A percentile compares a stretch with the other conserved stretches of the same genome.
Conservation (phyloP, 1,139 yeast species). For the Candida sp. region DNA sequence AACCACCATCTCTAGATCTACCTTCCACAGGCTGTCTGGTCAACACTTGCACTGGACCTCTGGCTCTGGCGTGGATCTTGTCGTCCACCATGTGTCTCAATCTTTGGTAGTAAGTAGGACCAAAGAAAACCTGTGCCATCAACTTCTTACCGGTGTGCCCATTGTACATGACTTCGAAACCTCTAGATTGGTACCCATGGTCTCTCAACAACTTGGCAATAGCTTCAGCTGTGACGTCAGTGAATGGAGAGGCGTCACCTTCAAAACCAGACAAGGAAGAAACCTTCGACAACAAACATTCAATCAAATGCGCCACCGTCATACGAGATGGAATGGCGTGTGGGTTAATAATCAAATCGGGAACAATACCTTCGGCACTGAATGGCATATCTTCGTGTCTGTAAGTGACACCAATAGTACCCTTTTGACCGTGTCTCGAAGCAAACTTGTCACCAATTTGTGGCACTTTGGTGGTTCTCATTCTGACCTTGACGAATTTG, state of each 20-base stretch:
- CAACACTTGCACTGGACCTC: constrained; percentile 98
- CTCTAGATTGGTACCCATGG: constrained; percentile 98
- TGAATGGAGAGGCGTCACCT: constrained; percentile 99
- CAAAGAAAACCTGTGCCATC: constrained; percentile 98
- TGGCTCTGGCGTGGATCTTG: constrained; percentile 99
- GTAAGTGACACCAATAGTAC: constrained; percentile 99
- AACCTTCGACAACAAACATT: constrained; percentile 94
- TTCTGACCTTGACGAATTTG: constrained; percentile 96
- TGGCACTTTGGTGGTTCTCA: constrained; percentile 98
- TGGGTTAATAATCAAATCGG: constrained; percentile 96
- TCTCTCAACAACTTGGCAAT: constrained; percentile 90
- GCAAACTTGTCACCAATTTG: constrained; percentile 99
- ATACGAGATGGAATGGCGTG: constrained; percentile 99
- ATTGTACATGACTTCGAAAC: constrained; percentile 97
- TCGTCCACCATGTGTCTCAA: constrained; percentile 99
- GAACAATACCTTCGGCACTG: constrained; percentile 95
- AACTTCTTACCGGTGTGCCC: constrained; percentile 99
- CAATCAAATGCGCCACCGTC: constrained; percentile 99
- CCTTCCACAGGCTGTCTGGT: constrained; percentile 99
- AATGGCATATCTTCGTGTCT: constrained; percentile 99
- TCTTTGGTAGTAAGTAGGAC: constrained; percentile 98
- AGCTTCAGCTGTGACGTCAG: constrained; percentile 98
- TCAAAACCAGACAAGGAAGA: constrained; percentile 95
- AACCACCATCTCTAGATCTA: constrained; percentile 99
- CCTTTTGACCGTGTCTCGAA: constrained; percentile 99